Base-by-base conservation (phyloP, 2,329 filamentous ascomycete species). In the Bipolaris cookei region DNA sequence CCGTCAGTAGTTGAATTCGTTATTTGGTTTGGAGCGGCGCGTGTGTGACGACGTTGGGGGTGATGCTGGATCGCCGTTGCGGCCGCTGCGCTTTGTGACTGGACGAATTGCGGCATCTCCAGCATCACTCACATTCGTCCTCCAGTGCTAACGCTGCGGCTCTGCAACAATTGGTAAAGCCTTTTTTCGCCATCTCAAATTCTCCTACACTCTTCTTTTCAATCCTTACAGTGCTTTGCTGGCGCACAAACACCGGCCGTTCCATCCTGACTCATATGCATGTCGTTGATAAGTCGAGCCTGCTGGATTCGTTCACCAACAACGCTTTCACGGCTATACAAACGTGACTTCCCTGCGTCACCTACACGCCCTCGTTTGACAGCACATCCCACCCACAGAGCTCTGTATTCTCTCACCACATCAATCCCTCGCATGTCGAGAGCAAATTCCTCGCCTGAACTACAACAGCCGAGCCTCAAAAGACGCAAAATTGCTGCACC, bases 21-120 rank as follows among this genome's bases (percentile, higher is more conserved):
- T 46, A 46, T 56, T 51, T 51, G 51, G 53, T 54, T 45, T 54
- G 61, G 44, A 49, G 46, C 46, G 54, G 51, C 44, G 58, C 56
- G 58, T 43, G 56, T 54, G 65, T 67, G 67, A 65, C 63, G 58
- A 62, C 63, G 66, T 57, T 63, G 64, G 39, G 65, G 39, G 37
- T 32, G 51, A 43, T 44, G 47, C 34, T 51, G 41, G 35, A 45
- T 59, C 34, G 59, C 54, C 54, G 59, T 62, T 72, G 70, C 70
- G 70, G 70, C 67, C 71, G 65, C 66, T 68, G 58, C 56, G 69
- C 67, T 57, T 65, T 68, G 58, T 71, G 66, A 74, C 59, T 74
- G 70, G 71, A 68, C 63, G 45, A 63, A 62, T 58, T 47, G 57
- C 59, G 56, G 61, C 64, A 72, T 65, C 64, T 70, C 70, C 70